Base-by-base conservation (phyloP, 202 grass and related monocot species). In the Bolboschoenoplectus hybrid region DNA sequence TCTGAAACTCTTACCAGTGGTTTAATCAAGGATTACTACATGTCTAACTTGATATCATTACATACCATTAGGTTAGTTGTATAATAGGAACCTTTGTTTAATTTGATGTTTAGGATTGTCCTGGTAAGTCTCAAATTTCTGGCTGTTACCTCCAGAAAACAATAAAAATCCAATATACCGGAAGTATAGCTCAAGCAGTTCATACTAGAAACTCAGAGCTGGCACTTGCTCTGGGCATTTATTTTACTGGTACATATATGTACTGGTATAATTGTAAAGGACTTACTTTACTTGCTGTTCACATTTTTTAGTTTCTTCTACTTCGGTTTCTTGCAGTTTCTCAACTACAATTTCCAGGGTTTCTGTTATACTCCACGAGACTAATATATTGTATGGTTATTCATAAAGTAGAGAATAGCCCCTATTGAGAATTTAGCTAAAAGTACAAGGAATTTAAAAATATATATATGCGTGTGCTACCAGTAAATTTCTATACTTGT, bases 401-500 rank as follows among this genome's bases (percentile, higher is more conserved):
- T 11, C 75, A 32, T 2, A 83, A 40, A 13, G 41, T 71, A 61
- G 17, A 80, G 68, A 53, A 11, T 47, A 49, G 17, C 40, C 65
- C 13, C 17, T 51, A 9, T 80, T 55, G 14, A 67, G 32, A 3
- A 40, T 67, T 32, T 32, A 67, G 16, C 35, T 40, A 67, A 16
- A 47, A 61, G 17, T 40, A 40, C 9, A 46, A 50, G 67, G 5
- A 63, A 56, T 79, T 46, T 35, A 20, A 87, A 69, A 19, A 61
- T 80, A 69, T 73, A 62, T 51, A 39, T 40, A 2, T 81, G n/a
- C 71, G 34, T 63, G 1, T 63, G 1, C 32, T 75, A 46, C 7
- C 84, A 19, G 46, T 68, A 47, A 84, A 89, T 69, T 79, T 56
- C 34, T 39, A 6, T 85, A 65, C 0, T 56, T 26, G 6, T 19